Conservation (phyloP, 768 basidiomycete species). For the Kwoniella europaea region DNA sequence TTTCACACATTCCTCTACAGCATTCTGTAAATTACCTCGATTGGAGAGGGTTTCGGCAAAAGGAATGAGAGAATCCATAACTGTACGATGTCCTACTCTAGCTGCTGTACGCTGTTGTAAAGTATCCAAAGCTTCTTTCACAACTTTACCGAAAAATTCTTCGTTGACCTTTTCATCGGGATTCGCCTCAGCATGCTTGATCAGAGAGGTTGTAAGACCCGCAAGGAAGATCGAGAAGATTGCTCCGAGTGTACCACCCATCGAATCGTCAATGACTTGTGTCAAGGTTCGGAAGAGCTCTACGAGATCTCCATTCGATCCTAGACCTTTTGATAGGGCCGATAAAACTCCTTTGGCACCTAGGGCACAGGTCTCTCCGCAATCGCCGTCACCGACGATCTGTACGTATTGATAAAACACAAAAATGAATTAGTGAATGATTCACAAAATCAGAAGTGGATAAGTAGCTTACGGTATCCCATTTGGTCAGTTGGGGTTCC, state of each 20-base stretch:
- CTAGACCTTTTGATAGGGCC: conserved; percentile 41
- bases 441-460: too few species aligned
- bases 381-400: conserved; percentile 57
- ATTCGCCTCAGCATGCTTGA: conserved; percentile 26
- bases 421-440: not conserved
- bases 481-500: conserved; percentile 51
- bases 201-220: conserved; percentile 48
- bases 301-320: conserved; percentile 49
- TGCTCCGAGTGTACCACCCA: conserved; percentile 55
- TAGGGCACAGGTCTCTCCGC: conserved; percentile 52
- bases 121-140: conserved; percentile 41
- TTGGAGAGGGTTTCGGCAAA: conserved; percentile 48
- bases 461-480: conserved; percentile 45
- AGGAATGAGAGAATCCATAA: conserved; percentile 57
- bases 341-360: conserved; percentile 51
- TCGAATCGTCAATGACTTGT: conserved; percentile 55
- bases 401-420: not conserved
- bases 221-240: conserved; percentile 57
- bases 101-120: conserved; percentile 54
- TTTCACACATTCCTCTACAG: conserved; percentile 40
- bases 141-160: conserved; percentile 39
- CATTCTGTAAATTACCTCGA: conserved; percentile 36
- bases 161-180: conserved; percentile 25
- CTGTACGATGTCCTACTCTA: conserved; percentile 53
- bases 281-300: conserved; percentile 50